Evolutionary conservation across 805 yeast species (phyloP), one percentile per base, ranked within the genome.

Genomic region (Schizosaccharomyces lindneri): DNA sequence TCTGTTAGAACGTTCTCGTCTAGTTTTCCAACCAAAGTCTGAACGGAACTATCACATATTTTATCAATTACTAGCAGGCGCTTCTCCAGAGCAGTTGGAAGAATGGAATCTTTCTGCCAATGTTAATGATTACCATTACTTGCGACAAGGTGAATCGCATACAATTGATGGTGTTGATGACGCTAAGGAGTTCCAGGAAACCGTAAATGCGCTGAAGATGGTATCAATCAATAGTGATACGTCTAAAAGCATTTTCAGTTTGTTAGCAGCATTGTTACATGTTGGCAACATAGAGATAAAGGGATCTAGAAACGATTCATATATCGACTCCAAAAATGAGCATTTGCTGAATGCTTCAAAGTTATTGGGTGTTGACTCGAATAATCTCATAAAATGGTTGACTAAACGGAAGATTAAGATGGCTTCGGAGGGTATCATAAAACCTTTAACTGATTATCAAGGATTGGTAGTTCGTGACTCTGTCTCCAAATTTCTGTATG

Each of bases 41-140:
- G 99, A 93, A 72, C 79, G 98, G 70, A 93, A 89, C 69, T 93
- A 90, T 69, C 99, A 93, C 70, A 79, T 89, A 4, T 90, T 90
- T 70, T 90, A 90, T 72, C 98, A 90, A 73, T 70, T 90, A 65
- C 73, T 89, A 67, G 80, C 81, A 24, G 98, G 97, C 63, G 75
- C 76, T 2, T 59, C 72, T 5, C 75, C 73, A 7, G 80, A 74
- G 31, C 78, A 80, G 61, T 84, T 82, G 64, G 69, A 75, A 39
- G 73, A 77, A 60, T 76, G 87, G 61, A 78, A 83, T 15, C 79
- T 90, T 66, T 76, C 82, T 0, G 70, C 74, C 15, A 17, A 51
- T 51, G 82, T 88, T 17, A 79, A 78, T 39, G 87, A 85, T 67
- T 90, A 78, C 72, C 78, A 80, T 69, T 93, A 88, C 70, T 78